Percentiles rank a stretch among this genome's conserved stretches.
Evolutionary conservation across 2,329 filamentous ascomycete genomes (phyloP).

Genomic region (Paecilomyces fulvus): DNA sequence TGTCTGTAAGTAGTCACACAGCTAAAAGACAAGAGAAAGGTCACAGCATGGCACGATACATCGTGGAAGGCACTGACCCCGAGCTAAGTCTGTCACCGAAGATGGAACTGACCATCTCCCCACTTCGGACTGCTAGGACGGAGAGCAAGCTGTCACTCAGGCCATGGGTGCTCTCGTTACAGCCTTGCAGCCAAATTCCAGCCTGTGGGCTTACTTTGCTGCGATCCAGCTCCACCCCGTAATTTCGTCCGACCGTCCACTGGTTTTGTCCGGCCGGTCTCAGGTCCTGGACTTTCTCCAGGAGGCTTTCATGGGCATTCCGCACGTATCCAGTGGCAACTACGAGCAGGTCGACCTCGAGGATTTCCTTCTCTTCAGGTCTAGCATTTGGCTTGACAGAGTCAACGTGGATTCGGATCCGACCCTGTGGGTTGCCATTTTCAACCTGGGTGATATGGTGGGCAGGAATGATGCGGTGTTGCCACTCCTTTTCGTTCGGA

Average conservation of each 20-base stretch:
- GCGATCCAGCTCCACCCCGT: constrained; percentile 63
- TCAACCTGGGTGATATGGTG: constrained; percentile 58
- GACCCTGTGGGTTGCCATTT: constrained; percentile 41
- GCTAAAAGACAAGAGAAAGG: background rate
- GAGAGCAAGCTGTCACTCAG: constrained; percentile 76
- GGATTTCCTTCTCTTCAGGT: constrained; percentile 44
- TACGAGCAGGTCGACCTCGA: constrained; percentile 74
- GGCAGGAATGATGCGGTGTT: constrained; percentile 67
- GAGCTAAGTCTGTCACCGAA: constrained; percentile 45
- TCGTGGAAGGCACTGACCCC: constrained; percentile 23
- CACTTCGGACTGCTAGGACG: constrained; percentile 65
- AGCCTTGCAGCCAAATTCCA: constrained; percentile 88
- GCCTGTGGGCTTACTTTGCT: constrained; percentile 62
- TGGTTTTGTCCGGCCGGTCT: constrained; percentile 51
- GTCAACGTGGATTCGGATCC: constrained; percentile 53
- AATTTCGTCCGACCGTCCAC: constrained; percentile 67
- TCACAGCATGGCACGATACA: constrained; percentile 25
- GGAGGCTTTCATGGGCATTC: constrained; percentile 68
- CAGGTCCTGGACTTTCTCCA: constrained; percentile 57
- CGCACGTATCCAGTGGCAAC: constrained; percentile 81
- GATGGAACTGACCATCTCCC: constrained; percentile 68
- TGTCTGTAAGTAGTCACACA: background rate
- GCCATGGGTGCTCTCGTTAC: constrained; percentile 85
- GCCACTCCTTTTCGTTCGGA: constrained; percentile 64
- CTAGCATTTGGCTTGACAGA: constrained; percentile 32